Evolutionary conservation across 805 yeast genomes (phyloP).

Genomic region (Candida lessepsii): DNA sequence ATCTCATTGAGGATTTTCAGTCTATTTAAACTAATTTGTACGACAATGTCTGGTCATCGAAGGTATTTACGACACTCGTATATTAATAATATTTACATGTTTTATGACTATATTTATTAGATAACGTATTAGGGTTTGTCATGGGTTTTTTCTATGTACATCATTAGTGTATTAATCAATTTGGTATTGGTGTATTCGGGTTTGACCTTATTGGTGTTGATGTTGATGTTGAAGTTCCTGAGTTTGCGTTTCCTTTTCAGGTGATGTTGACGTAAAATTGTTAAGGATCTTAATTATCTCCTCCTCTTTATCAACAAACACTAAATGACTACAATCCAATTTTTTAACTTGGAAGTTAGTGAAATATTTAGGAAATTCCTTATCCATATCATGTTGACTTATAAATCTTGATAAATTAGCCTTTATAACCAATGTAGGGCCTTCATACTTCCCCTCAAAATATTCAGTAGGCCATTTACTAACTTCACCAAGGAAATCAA

Average conservation of each 20-base stretch:
- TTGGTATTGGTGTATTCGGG: no score
- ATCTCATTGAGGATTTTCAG: slow-evolving; percentile 6
- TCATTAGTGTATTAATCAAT: no score
- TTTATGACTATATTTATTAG: no score
- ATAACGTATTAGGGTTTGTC: no score
- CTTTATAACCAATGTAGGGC: slow-evolving; percentile 43
- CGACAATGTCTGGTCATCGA: slow-evolving; percentile 5
- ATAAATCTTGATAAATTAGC: slow-evolving; percentile 46
- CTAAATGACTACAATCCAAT: slow-evolving; percentile 37
- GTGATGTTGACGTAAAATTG: no score
- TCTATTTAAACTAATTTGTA: slow-evolving; percentile 2
- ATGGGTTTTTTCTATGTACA: no score
- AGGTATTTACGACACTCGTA: background rate
- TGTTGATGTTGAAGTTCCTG: no score
- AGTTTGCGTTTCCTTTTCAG: no score
- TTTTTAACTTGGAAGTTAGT: slow-evolving; percentile 17
- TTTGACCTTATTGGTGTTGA: no score
- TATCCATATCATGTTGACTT: slow-evolving; percentile 21
- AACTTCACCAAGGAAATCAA: slow-evolving; percentile 16
- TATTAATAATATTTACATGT: background rate
- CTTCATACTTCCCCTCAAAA: slow-evolving; percentile 16
- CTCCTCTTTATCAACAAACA: slow-evolving; percentile 20
- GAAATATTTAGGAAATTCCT: slow-evolving; percentile 27
- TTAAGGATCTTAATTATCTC: background rate
- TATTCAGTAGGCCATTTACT: slow-evolving; percentile 27